These are phyloP conservation scores for Dipodascopsis tothii DNA, from an alignment of 805 yeast genomes.

Conservation along the genomic window DNA sequence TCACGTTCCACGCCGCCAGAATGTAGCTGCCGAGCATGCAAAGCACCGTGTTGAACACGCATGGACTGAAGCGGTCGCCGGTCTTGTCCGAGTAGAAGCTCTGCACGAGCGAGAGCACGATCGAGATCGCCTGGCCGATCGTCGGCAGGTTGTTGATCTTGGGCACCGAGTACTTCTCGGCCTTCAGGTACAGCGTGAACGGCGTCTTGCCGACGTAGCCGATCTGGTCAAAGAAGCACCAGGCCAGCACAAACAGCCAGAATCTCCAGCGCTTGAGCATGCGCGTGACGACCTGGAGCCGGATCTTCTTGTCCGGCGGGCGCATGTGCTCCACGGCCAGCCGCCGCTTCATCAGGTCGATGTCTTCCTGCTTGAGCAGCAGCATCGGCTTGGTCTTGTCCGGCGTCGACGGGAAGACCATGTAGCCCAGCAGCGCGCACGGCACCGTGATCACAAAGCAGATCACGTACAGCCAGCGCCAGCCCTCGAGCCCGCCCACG, in stretches of 20 bases:
- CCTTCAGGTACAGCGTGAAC: conserved; percentile 36
- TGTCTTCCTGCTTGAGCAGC: conserved; percentile 33
- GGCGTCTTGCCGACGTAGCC: conserved; percentile 11
- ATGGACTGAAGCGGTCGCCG: conserved; percentile 27
- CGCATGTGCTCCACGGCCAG: conserved; percentile 27
- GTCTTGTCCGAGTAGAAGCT: conserved; percentile 18
- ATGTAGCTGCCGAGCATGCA: conserved; percentile 64
- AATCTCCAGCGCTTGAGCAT: conserved; percentile 34
- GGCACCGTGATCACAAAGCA: conserved; percentile 42
- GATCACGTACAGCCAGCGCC: conserved; percentile 61
- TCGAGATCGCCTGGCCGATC: conserved; percentile 36
- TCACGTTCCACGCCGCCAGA: conserved; percentile 43
- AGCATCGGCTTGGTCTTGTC: conserved; percentile 29
- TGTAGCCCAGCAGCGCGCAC: conserved; percentile 35
- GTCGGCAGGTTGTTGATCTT: conserved; percentile 39
- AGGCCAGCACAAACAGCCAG: conserved; percentile 27
- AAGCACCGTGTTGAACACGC: conserved; percentile 67
- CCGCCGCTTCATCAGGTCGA: conserved; percentile 31
- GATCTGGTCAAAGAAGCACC: conserved; percentile 17
- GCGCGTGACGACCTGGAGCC: conserved; percentile 29
- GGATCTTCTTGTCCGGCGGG: conserved; percentile 25
- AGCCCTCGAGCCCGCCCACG: conserved; percentile 40
- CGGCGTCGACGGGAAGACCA: conserved; percentile 51
- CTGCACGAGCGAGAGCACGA: conserved; percentile 26
- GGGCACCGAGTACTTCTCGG: conserved; percentile 28